Base-by-base conservation (phyloP, 768 basidiomycete species). In the Phaeotremella fagi region DNA sequence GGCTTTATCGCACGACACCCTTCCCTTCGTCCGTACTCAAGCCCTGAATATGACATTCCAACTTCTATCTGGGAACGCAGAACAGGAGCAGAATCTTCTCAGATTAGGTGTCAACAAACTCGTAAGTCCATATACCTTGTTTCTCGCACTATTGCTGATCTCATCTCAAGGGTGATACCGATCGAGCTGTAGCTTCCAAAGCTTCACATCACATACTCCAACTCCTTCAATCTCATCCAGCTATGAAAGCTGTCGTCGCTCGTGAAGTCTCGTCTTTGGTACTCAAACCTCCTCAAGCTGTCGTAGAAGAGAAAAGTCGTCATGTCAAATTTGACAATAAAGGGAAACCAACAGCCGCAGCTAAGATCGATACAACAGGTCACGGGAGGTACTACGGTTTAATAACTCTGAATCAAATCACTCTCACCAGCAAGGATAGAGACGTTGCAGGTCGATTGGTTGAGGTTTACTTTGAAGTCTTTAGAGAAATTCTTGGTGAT, bases 71-170 rank as follows among this genome's bases (percentile, higher is more conserved):
- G 86, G 86, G 54, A 91, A 90, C 64, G 90, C 94, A 0, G 95
- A 99, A 72, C 95, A 99, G 72, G 95, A 98, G 71, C 90, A 97
- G 67, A 99, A 99, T 77, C 77, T 98, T 26, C 82, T 98, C 4
- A 83, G 86, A 25, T 78, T 98, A 4, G 83, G 97, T 6, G 90
- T 90, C 28, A 94, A 98, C 78, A 98, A 98, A 73, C 82, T 99
- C 20, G 90, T 86, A 58, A 45, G 85, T 75, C 26, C 24, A 42
- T 18, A 33, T 18, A 35, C 6, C 42, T 5, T 12, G 23, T 37
- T 22, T 14, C 20, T 23, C 24, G 11, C 35, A 16, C 48, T 11
- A 38, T 4, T 23, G 9, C 16, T 48, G 4, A 24, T 28, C 56
- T 29, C 26, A 7, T 27, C 14, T 44, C 11, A 54, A 91, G 88